These are phyloP conservation scores for Rhizophora apiculata DNA, from an alignment of 345 rosid species.

Conservation along the genomic window DNA sequence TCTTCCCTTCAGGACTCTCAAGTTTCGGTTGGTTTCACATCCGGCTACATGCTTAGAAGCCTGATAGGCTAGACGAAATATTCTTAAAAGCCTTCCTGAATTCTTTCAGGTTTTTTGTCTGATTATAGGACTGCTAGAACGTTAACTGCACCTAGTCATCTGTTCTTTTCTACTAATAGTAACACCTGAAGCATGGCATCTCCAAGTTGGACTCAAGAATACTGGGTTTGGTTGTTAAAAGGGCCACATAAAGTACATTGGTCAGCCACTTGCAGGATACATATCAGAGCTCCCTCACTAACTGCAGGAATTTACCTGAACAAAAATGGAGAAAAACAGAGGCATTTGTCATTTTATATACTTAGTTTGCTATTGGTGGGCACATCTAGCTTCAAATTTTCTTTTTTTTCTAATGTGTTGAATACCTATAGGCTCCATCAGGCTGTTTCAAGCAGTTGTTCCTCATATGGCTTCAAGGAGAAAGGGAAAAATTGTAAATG, in stretches of 20 bases:
- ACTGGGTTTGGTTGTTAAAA: background rate
- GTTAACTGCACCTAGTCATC: no score
- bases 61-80: no score
- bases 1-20: no score
- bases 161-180: no score
- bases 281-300: background rate
- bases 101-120: no score
- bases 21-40: no score
- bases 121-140: no score
- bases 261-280: background rate
- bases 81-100: no score
- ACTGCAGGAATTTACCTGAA: background rate
- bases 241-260: background rate
- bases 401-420: background rate
- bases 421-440: constrained; percentile 51
- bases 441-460: constrained; percentile 81
- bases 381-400: background rate
- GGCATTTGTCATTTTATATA: background rate
- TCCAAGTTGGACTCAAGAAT: background rate
- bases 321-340: no score
- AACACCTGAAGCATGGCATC: background rate
- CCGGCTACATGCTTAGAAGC: no score
- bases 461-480: constrained; percentile 80
- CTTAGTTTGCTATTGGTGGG: background rate
- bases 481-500: constrained; percentile 66